Conservation (phyloP, 2,329 filamentous ascomycete species). For the Myriosclerotinia duriaeana region DNA sequence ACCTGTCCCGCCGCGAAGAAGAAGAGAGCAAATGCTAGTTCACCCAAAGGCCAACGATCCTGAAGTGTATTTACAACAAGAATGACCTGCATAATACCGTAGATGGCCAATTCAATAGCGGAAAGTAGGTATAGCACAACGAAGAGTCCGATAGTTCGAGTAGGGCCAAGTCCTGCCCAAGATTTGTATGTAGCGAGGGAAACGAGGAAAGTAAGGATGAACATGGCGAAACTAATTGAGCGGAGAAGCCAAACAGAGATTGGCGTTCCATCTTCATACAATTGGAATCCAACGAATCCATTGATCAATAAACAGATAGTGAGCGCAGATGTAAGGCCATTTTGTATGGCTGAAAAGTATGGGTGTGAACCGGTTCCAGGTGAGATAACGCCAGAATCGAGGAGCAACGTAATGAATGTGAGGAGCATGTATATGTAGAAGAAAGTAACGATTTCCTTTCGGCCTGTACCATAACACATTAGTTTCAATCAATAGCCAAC, state of each 20-base stretch:
- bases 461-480: constrained; percentile 46
- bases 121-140: constrained; percentile 90
- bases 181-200: constrained; percentile 89
- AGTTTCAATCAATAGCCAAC: constrained; percentile 27
- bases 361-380: constrained; percentile 77
- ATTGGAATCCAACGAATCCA: constrained; percentile 95
- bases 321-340: constrained; percentile 79
- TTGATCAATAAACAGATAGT: constrained; percentile 92
- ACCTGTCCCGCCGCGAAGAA: constrained; percentile 93
- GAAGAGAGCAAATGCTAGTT: constrained; percentile 85
- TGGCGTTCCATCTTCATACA: constrained; percentile 95
- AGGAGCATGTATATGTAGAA: constrained; percentile 96
- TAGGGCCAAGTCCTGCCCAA: constrained; percentile 82
- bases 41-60: constrained; percentile 91
- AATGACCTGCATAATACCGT: constrained; percentile 82
- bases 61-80: constrained; percentile 87
- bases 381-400: constrained; percentile 90
- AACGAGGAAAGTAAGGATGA: constrained; percentile 81
- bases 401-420: constrained; percentile 81
- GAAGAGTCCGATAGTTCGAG: constrained; percentile 85
- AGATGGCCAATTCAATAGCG: constrained; percentile 80
- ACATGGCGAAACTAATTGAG: constrained; percentile 74
- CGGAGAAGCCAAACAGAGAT: constrained; percentile 92
- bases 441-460: constrained; percentile 76
- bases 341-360: constrained; percentile 88